These are phyloP conservation scores for Amanita muscaria DNA, from an alignment of 768 basidiomycete species.

Conservation along the genomic window DNA sequence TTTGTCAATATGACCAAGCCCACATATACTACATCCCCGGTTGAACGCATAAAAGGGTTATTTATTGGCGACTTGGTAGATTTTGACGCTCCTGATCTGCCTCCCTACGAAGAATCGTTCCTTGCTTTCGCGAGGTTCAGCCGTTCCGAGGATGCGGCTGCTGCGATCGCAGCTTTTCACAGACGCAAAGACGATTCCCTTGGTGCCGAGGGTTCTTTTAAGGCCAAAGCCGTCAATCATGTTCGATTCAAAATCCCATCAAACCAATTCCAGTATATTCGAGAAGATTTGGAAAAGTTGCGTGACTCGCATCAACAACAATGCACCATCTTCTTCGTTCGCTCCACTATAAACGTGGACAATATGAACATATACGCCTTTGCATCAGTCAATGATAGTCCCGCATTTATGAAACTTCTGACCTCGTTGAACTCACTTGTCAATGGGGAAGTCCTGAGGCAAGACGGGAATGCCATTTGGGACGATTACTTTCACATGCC, in stretches of 20 bases:
- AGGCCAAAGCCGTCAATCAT: constrained; percentile 31
- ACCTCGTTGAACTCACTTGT: constrained; percentile 28
- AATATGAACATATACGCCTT: constrained; percentile 29
- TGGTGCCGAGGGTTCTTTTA: constrained; percentile 24
- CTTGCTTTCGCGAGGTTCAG: constrained; percentile 31
- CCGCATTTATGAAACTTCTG: constrained; percentile 29
- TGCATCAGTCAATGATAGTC: constrained; percentile 22
- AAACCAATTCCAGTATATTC: constrained; percentile 25
- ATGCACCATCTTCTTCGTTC: constrained; percentile 25
- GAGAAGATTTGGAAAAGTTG: constrained; percentile 28
- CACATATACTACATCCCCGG: constrained; percentile 25
- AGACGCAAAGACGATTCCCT: constrained; percentile 27
- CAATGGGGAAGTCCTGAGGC: constrained; percentile 27
- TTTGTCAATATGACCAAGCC: constrained; percentile 24
- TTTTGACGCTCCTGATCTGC: constrained; percentile 28
- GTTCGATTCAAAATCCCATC: constrained; percentile 29
- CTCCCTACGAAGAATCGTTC: constrained; percentile 27
- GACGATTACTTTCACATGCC: constrained; percentile 38
- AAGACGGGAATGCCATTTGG: constrained; percentile 30
- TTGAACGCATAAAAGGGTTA: constrained; percentile 23
- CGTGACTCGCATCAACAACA: constrained; percentile 15
- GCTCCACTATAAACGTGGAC: constrained; percentile 9
- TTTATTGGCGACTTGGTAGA: constrained; percentile 31
- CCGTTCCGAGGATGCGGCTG: constrained; percentile 10
- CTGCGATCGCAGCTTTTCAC: constrained; percentile 12